Evolutionary conservation across 1,284 basidiomycete species (phyloP).

Genomic region (Leccinum subspadiceum): DNA sequence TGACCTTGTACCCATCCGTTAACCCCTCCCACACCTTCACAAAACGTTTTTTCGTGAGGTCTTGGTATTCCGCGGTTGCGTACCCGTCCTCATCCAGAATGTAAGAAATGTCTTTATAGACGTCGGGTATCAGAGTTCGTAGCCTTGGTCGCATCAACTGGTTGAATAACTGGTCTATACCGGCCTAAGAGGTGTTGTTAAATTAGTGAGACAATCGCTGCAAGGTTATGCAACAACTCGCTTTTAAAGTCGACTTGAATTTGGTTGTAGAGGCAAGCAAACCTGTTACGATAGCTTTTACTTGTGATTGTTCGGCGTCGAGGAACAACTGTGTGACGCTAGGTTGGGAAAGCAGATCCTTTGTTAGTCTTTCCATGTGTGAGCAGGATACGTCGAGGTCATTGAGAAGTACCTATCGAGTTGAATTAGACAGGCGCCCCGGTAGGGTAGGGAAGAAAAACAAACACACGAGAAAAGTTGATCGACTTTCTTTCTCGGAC

Average conservation of each 20-base stretch:
- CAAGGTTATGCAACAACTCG: slow-evolving; percentile 30
- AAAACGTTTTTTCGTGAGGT: slow-evolving; percentile 86
- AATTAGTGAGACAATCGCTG: slow-evolving; percentile 4
- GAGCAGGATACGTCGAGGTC: slow-evolving; percentile 85
- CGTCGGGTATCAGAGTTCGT: slow-evolving; percentile 79
- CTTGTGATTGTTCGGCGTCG: slow-evolving; percentile 51
- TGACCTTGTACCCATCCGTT: slow-evolving; percentile 82
- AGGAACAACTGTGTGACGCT: slow-evolving; percentile 71
- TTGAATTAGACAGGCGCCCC: slow-evolving; percentile 1
- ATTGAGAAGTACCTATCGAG: slow-evolving; percentile 75
- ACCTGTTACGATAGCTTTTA: slow-evolving; percentile 45
- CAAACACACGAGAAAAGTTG: slow-evolving; percentile 74
- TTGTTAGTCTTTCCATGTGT: slow-evolving; percentile 80
- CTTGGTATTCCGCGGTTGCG: slow-evolving; percentile 79
- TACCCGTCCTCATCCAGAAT: slow-evolving; percentile 88
- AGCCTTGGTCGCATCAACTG: slow-evolving; percentile 86
- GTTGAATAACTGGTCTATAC: slow-evolving; percentile 93
- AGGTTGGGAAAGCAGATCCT: slow-evolving; percentile 61
- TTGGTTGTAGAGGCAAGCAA: slow-evolving; percentile 58
- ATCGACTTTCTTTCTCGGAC: slow-evolving; percentile 74
- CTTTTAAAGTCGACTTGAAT: slow-evolving; percentile 71
- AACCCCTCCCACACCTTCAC: slow-evolving; percentile 82
- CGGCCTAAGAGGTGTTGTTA: slow-evolving; percentile 47
- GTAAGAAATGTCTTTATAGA: slow-evolving; percentile 89
- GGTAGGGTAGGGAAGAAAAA: not conserved